These are phyloP conservation scores for Coprinellus micaceus DNA, from an alignment of 768 basidiomycete species.

Conservation along the genomic window DNA sequence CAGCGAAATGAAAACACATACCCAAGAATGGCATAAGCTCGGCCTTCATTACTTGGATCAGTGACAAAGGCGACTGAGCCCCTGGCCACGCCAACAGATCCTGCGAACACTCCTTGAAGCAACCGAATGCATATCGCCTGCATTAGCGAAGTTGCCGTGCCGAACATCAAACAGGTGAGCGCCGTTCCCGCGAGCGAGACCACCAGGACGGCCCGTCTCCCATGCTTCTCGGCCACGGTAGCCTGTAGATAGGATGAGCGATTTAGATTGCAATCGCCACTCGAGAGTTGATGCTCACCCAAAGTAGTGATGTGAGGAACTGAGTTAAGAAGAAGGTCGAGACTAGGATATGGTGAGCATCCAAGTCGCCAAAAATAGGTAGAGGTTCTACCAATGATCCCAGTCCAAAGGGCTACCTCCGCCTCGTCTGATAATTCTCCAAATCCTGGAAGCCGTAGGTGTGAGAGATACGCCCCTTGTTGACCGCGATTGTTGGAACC, in stretches of 20 bases:
- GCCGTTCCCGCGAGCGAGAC: constrained; percentile 85
- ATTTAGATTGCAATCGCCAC: constrained; percentile 7
- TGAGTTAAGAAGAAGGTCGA: constrained; percentile 91
- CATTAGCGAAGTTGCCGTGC: constrained; percentile 67
- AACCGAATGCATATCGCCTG: constrained; percentile 86
- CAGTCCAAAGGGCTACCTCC: constrained; percentile 86
- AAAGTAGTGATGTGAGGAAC: constrained; percentile 90
- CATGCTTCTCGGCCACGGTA: constrained; percentile 91
- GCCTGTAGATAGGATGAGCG: constrained; percentile 44
- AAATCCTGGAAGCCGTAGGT: constrained; percentile 45
- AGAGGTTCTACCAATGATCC: constrained; percentile 59
- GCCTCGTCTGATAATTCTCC: constrained; percentile 73
- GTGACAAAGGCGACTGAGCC: constrained; percentile 85
- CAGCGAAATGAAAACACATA: constrained; percentile 24
- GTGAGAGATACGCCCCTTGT: too few relatives aligned
- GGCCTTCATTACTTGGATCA: constrained; percentile 87
- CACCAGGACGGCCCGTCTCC: constrained; percentile 78
- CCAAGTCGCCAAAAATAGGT: constrained; percentile 1
- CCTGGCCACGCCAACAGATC: constrained; percentile 92
- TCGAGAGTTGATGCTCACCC: constrained; percentile 48
- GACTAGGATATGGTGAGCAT: constrained; percentile 38
- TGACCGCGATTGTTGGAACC: too few relatives aligned
- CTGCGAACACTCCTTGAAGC: constrained; percentile 88
- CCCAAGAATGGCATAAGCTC: constrained; percentile 93
- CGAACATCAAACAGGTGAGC: constrained; percentile 72